Base-by-base conservation (phyloP, 805 yeast species). In the Suhomyces xylopsoci region DNA sequence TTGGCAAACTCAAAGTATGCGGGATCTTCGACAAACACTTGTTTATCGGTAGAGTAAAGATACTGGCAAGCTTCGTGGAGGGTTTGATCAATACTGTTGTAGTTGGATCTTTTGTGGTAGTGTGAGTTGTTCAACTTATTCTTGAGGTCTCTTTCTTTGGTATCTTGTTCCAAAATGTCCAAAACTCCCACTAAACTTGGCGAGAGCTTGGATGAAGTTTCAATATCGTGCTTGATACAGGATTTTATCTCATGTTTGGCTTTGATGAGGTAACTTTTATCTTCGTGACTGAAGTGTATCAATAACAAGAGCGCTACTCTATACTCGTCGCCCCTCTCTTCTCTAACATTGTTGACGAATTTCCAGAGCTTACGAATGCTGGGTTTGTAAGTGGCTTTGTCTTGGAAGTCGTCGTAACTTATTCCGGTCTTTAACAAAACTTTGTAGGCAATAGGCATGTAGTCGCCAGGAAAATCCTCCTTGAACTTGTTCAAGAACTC, bases 401-500 rank as follows among this genome's bases (percentile, higher is more conserved):
- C 48, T 10, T 58, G 50, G 32, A 74, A 56, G 36, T 73, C 73
- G 2, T 62, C 63, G 43, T 57, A 51, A 2, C 63, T 56, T 45
- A 75, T 65, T 43, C 59, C 65, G 51, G 70, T 61, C 25, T 63
- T 60, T 25, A 67, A 47, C 46, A 75, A 63, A 17, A 67, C 52
- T 52, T 66, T 69, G 57, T 65, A 73, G 2, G 67, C 54, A 10
- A 64, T 41, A 5, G 70, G 67, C 5, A 67, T 63, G 46, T 58
- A 64, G 58, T 75, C 79, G 22, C 71, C 72, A 1, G 62, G 60
- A 49, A 59, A 68, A 30, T 62, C 63, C 32, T 46, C 26, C 4
- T 62, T 43, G 48, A 60, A 70, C 19, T 61, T 51, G 17, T 40
- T 28, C 14, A 62, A 51, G 43, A 65, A 66, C 12, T 55, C 50